These are phyloP conservation scores for Raddia guianensis DNA, from an alignment of 176 grass and related monocot genomes.

Conservation along the genomic window DNA sequence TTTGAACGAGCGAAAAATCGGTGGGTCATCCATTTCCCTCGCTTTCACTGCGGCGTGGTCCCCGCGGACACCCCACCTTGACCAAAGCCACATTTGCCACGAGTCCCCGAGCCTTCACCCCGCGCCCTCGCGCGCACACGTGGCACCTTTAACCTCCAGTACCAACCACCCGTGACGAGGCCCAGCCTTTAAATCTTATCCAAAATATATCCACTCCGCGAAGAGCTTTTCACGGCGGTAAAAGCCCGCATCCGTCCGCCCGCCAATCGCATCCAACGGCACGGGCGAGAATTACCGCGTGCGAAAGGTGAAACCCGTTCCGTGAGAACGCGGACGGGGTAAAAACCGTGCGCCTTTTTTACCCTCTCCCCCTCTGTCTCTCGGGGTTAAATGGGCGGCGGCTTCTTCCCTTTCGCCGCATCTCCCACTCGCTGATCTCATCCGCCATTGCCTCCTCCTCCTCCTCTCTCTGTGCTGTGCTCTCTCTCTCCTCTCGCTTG, in stretches of 20 bases:
- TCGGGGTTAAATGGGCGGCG: slow-evolving; percentile 23
- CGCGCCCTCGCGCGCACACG: not conserved
- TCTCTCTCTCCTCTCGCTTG: not conserved
- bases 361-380: no score
- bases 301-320: slow-evolving; percentile 31
- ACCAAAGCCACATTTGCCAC: not conserved
- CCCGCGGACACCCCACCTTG: not conserved
- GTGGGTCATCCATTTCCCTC: not conserved
- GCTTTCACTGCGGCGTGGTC: not conserved
- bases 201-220: slow-evolving; percentile 44
- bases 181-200: slow-evolving; percentile 44
- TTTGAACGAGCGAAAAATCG: not conserved
- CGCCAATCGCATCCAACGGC: not conserved
- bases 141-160: slow-evolving; percentile 23
- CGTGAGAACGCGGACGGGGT: not conserved
- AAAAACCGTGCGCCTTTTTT: not conserved
- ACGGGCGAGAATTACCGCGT: not conserved
- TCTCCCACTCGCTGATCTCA: slow-evolving; percentile 15
- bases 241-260: not conserved
- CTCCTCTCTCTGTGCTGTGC: not conserved
- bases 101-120: not conserved
- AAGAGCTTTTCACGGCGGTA: not conserved
- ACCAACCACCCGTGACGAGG: not conserved
- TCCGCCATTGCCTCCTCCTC: not conserved
- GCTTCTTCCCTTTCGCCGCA: slow-evolving; percentile 26